Evolutionary conservation across 2,329 filamentous ascomycete species (phyloP).

Genomic region (Cladobotryum mycophilum): DNA sequence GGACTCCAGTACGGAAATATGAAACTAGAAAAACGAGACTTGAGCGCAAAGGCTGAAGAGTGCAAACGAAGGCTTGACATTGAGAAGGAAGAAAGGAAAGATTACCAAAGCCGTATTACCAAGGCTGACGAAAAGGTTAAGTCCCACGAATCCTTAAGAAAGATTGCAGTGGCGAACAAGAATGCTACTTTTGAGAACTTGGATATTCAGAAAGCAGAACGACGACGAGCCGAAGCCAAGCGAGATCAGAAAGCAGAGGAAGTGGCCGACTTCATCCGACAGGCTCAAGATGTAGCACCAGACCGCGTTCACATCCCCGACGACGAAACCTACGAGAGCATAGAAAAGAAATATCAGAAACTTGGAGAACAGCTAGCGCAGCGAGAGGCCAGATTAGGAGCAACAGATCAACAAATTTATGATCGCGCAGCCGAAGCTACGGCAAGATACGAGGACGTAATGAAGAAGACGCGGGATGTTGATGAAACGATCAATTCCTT

Average conservation of each 20-base stretch:
- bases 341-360: slow-evolving; percentile 48
- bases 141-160: slow-evolving; percentile 41
- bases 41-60: slow-evolving; percentile 38
- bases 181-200: slow-evolving; percentile 52
- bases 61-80: slow-evolving; percentile 31
- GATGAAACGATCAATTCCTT: slow-evolving; percentile 38
- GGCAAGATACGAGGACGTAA: slow-evolving; percentile 37
- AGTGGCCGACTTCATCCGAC: slow-evolving; percentile 47
- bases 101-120: slow-evolving; percentile 41
- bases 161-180: slow-evolving; percentile 52
- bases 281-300: slow-evolving; percentile 48
- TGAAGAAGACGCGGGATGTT: slow-evolving; percentile 34
- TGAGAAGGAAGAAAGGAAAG: slow-evolving; percentile 29
- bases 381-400: slow-evolving; percentile 53
- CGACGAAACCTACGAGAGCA: slow-evolving; percentile 54
- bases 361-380: slow-evolving; percentile 53
- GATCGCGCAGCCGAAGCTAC: slow-evolving; percentile 37
- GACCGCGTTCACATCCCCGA: slow-evolving; percentile 56
- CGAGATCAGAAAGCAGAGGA: slow-evolving; percentile 39
- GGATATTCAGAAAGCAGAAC: slow-evolving; percentile 42
- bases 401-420: slow-evolving; percentile 58
- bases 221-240: slow-evolving; percentile 39
- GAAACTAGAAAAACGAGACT: slow-evolving; percentile 40
- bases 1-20: slow-evolving; percentile 51
- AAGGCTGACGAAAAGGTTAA: slow-evolving; percentile 52